Percentiles rank a stretch among this genome's conserved stretches.
These are phyloP conservation scores for Pythium folliculosum DNA, from an alignment of 352 stramenopile species.

Conservation along the genomic window DNA sequence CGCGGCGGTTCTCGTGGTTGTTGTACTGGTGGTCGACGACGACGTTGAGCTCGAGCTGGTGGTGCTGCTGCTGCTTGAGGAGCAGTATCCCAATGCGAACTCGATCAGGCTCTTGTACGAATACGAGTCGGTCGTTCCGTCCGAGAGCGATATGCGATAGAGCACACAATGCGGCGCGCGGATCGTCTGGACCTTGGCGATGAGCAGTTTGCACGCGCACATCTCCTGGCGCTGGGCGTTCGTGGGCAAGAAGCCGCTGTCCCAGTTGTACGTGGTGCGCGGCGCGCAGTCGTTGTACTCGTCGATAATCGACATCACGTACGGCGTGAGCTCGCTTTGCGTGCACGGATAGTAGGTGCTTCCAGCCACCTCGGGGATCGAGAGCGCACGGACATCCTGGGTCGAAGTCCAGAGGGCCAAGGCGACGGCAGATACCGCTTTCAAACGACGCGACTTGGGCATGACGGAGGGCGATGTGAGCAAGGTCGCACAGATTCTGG, in stretches of 20 bases:
- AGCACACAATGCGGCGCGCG: neutral
- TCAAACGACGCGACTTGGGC: too few species aligned
- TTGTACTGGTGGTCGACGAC: neutral
- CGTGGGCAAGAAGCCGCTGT: neutral
- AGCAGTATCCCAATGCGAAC: neutral
- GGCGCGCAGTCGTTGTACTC: neutral
- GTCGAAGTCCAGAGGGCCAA: too few species aligned
- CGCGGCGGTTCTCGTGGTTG: neutral
- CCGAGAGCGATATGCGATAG: neutral
- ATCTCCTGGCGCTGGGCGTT: neutral
- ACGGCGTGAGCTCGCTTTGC: neutral
- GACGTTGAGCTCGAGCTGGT: neutral
- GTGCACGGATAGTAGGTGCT: neutral
- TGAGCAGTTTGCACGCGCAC: conserved; percentile 1
- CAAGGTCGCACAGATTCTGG: too few species aligned
- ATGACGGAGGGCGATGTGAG: too few species aligned
- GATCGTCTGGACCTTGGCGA: neutral
- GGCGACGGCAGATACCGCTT: too few species aligned
- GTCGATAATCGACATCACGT: neutral
- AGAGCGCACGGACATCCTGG: neutral
- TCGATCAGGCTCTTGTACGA: conserved; percentile 8
- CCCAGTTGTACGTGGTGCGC: conserved; percentile 1
- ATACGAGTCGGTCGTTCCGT: neutral
- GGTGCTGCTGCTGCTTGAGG: neutral
- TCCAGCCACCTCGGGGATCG: neutral